Base-by-base conservation (phyloP, 2,329 filamentous ascomycete species). In the Didymella glomerata region DNA sequence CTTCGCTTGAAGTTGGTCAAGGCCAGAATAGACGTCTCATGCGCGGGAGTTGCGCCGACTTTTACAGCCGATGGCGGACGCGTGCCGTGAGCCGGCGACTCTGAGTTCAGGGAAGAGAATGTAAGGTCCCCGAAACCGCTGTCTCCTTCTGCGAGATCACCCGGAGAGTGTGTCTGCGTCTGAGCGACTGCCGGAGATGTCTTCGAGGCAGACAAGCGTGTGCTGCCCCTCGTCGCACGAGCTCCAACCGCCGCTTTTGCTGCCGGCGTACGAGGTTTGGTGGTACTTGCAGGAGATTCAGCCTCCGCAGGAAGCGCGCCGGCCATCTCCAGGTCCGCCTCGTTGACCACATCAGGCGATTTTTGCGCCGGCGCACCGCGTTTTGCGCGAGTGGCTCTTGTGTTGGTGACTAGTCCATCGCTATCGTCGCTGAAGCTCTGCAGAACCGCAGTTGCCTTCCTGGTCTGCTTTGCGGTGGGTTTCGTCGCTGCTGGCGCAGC, bases 1-100 rank as follows among this genome's bases (percentile, higher is more conserved):
- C 82, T 73, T 47, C 81, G 75, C 65, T 79, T 82, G 76, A 84
- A 84, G 57, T 83, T 83, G 53, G 77, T 79, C 62, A 84, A 70
- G n/a, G 79, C 80, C 7, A 83, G 68, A 13, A 83, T 75, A 14
- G 81, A 83, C 11, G 68, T 78, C 55, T 84, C 81, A 25, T 76
- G 73, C 18, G 74, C 72, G 9, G 80, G 80, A 8, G 80, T 82
- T 28, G 73, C 77, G 45, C 79, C 78, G 28, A 77, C 70, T 62
- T 78, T 79, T 47, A 81, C 68, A 14, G 76, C 76, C n/a, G 80
- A 82, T 32, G 76, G 76, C n/a, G 78, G 78, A 42, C 74, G 72
- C 5, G 72, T 76, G 42, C 73, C 73, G 54, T 74, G 72, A 22
- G 70, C 70, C 41, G 71, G 74, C 14, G 74, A 76, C 3, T 76